These are phyloP conservation scores for Moricandia moricandioides DNA, from an alignment of 345 rosid genomes.

Conservation along the genomic window DNA sequence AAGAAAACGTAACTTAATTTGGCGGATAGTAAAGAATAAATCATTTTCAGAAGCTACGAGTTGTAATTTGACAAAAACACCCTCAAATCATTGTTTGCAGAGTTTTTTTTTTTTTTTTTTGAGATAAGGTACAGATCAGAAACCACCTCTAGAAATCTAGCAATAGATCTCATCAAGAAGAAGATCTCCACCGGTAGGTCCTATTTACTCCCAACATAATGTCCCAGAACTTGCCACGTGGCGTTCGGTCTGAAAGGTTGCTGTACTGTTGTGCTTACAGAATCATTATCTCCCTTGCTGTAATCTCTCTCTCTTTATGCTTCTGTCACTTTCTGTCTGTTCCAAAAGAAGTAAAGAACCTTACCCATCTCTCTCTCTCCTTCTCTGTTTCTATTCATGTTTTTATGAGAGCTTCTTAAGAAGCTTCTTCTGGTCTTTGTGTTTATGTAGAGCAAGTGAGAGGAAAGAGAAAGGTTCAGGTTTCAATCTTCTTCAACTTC, in stretches of 20 bases:
- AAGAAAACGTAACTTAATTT: conserved; percentile 8
- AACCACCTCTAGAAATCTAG: conserved; percentile 29
- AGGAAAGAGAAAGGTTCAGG: conserved; percentile 6
- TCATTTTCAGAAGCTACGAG: not conserved
- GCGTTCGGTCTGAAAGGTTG: not conserved
- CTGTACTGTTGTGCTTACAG: conserved; percentile 29
- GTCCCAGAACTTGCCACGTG: conserved; percentile 33
- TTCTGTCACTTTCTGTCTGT: conserved; percentile 38
- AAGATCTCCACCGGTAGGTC: not conserved
- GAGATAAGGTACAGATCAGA: conserved; percentile 40
- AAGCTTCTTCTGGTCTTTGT: not conserved
- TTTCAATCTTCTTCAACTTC: conserved; percentile 12
- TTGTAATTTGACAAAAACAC: conserved; percentile 24
- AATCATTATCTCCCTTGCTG: conserved; percentile 37
- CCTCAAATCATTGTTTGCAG: conserved; percentile 33
- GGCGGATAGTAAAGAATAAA: conserved; percentile 7
- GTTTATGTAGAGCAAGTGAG: conserved; percentile 14
- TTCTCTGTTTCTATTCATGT: conserved; percentile 32
- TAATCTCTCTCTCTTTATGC: conserved; percentile 29
- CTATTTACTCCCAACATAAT: conserved; percentile 12
- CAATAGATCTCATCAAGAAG: conserved; percentile 28
- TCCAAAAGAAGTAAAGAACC: conserved; percentile 25
- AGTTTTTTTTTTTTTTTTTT: not conserved
- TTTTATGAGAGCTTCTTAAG: not conserved
- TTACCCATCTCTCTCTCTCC: conserved; percentile 1